These are phyloP conservation scores for Trametes polyzona DNA, from an alignment of 1,284 basidiomycete genomes.

Conservation along the genomic window DNA sequence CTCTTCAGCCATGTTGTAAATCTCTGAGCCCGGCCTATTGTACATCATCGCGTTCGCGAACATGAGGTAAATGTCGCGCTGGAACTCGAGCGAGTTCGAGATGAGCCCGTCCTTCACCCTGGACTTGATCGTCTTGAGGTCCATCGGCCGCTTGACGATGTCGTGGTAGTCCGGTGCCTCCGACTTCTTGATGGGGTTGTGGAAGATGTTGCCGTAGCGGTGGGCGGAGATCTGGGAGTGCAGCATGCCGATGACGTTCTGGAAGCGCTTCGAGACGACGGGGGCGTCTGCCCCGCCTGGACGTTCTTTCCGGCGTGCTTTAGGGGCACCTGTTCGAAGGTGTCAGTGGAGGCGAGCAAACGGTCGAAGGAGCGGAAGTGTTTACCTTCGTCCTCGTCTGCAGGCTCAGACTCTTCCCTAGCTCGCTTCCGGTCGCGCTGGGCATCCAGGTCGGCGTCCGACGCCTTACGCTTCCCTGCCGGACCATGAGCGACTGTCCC, in stretches of 20 bases:
- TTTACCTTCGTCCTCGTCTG: slow-evolving; percentile 67
- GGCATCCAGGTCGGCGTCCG: slow-evolving; percentile 58
- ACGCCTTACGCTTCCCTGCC: slow-evolving; percentile 64
- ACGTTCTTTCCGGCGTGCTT: slow-evolving; percentile 27
- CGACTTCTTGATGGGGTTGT: slow-evolving; percentile 84
- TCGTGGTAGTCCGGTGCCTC: slow-evolving; percentile 92
- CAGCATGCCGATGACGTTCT: slow-evolving; percentile 79
- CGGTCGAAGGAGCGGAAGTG: not conserved
- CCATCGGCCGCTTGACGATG: slow-evolving; percentile 91
- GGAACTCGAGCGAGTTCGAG: slow-evolving; percentile 81
- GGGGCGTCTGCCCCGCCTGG: slow-evolving; percentile 46
- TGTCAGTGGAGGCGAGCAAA: slow-evolving; percentile 28
- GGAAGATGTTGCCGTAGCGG: slow-evolving; percentile 87
- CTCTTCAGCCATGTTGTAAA: slow-evolving; percentile 89
- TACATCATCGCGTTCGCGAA: slow-evolving; percentile 98
- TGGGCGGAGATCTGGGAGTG: slow-evolving; percentile 84
- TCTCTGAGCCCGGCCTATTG: slow-evolving; percentile 82
- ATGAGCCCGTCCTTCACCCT: slow-evolving; percentile 84
- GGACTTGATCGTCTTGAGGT: slow-evolving; percentile 87
- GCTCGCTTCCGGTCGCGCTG: slow-evolving; percentile 63
- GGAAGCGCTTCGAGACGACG: slow-evolving; percentile 70
- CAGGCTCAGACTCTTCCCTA: slow-evolving; percentile 70
- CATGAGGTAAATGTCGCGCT: slow-evolving; percentile 89
- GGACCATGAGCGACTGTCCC: not conserved
- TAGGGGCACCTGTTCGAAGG: slow-evolving; percentile 21